Conservation (phyloP, 1,284 basidiomycete genomes). For the Ceratobasidium sp. region DNA sequence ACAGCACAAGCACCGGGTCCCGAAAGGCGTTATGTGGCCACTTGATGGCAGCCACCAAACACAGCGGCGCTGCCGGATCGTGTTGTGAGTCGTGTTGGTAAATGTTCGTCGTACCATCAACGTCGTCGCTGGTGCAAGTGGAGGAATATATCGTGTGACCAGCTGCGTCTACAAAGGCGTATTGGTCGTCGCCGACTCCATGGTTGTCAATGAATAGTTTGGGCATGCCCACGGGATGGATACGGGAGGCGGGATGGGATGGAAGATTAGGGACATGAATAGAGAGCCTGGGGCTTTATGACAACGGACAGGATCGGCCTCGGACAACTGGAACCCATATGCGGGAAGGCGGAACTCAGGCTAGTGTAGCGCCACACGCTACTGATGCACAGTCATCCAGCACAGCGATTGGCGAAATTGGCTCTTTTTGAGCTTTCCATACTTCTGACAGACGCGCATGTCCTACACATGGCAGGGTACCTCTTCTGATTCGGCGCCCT, state of each 20-base stretch:
- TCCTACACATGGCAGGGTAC: constrained; percentile 27
- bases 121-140: neutral
- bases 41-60: constrained; percentile 36
- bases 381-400: constrained; percentile 33
- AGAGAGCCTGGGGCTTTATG: constrained; percentile 32
- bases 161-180: constrained; percentile 36
- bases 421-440: constrained; percentile 14
- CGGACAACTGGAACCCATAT: constrained; percentile 23
- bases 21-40: constrained; percentile 37
- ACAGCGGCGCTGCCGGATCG: neutral
- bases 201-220: constrained; percentile 40
- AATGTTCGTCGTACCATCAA: constrained; percentile 36
- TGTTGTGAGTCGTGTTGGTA: constrained; percentile 24
- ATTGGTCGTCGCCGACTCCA: constrained; percentile 22
- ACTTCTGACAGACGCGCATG: constrained; percentile 11
- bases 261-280: neutral
- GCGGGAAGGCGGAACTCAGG: constrained; percentile 3
- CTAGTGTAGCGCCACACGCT: constrained; percentile 31
- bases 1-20: constrained; percentile 26
- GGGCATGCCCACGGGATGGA: constrained; percentile 31
- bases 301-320: constrained; percentile 3
- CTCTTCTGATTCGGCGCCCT: constrained; percentile 21
- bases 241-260: neutral
- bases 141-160: constrained; percentile 28
- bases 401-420: constrained; percentile 39